These are phyloP conservation scores for Fusarium sarcochroum DNA, from an alignment of 2,329 filamentous ascomycete genomes.

Conservation along the genomic window DNA sequence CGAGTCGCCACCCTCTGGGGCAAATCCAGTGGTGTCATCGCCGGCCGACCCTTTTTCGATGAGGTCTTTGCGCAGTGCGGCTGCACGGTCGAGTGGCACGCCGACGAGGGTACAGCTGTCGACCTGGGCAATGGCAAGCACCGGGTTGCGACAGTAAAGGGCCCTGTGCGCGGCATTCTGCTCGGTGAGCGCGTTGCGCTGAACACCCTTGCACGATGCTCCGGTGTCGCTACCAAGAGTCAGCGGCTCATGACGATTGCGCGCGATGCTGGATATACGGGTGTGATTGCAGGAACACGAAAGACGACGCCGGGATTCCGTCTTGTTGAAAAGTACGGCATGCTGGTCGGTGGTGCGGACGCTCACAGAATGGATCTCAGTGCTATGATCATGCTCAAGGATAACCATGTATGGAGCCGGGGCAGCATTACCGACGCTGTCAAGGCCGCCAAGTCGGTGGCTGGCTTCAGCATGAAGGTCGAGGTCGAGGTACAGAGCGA, in stretches of 20 bases:
- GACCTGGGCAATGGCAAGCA: slow-evolving; percentile 70
- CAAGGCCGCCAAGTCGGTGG: slow-evolving; percentile 83
- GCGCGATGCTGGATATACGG: slow-evolving; percentile 79
- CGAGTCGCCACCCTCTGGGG: slow-evolving; percentile 77
- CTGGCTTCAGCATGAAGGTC: slow-evolving; percentile 92
- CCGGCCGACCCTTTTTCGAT: slow-evolving; percentile 94
- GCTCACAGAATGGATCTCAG: slow-evolving; percentile 91
- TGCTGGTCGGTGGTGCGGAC: slow-evolving; percentile 94
- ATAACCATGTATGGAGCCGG: slow-evolving; percentile 97
- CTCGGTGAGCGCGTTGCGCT: slow-evolving; percentile 95
- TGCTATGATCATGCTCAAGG: slow-evolving; percentile 98
- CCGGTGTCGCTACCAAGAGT: slow-evolving; percentile 85
- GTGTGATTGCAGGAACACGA: slow-evolving; percentile 91
- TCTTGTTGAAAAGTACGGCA: slow-evolving; percentile 97
- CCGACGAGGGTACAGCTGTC: slow-evolving; percentile 80
- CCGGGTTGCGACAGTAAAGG: slow-evolving; percentile 83
- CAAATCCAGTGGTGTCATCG: slow-evolving; percentile 84
- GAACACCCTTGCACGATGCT: slow-evolving; percentile 91
- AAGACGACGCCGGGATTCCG: slow-evolving; percentile 98
- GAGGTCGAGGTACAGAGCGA: slow-evolving; percentile 96
- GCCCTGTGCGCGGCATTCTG: slow-evolving; percentile 83
- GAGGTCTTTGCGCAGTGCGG: slow-evolving; percentile 92
- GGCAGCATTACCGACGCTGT: slow-evolving; percentile 91
- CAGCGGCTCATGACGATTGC: slow-evolving; percentile 68
- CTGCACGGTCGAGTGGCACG: slow-evolving; percentile 92